Evolutionary conservation across 2,329 filamentous ascomycete genomes (phyloP), one percentile per base, ranked within the genome.

Genomic region (Penicillium sclerotiorum): DNA sequence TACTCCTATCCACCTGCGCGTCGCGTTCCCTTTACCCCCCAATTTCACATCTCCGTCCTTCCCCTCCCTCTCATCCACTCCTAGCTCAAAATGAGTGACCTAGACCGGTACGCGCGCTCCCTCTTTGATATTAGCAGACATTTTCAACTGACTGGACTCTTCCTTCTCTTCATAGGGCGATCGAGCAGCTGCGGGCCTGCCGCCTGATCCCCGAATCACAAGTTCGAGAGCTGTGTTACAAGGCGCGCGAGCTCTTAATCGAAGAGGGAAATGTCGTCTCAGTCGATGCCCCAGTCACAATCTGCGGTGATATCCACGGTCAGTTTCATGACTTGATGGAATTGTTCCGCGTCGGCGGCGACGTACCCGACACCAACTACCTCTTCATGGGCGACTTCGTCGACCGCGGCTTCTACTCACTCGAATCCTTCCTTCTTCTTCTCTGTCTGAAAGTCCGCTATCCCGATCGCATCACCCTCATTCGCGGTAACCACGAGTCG

Each of bases 361-460:
- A 96, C 69, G 90, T 95, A 4, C 92, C 92, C 33, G 93, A 96
- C 66, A 96, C 92, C 25, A 96, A 95, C 68, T 96, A 96, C 72
- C 83, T 96, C 3, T 96, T 96, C 75, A 96, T 96, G 90, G 92
- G 93, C 69, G 93, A 99, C 73, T 99, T 96, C 64, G 93, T 99
- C 68, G 93, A 99, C 73, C 89, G 93, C 58, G 93, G 93, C 50
- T 99, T 96, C 80, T 99, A 97, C 77, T 96, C 90, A 2, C 86
- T 99, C 62, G 93, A 99, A 76, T 94, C 92, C 4, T 96, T 99
- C 69, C 86, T 96, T 54, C 88, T 99, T 47, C 86, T 99, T 9
- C 84, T 99, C 45, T 96, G 91, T 68, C 85, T 97, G 63, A 97
- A 97, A 80, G 93, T 97, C 54, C 88, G 93, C 69, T 97, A 97